Evolutionary conservation across 495 filamentous ascomycete species (phyloP), one percentile per base, ranked within the genome.

Genomic region (Neurospora hispaniola): DNA sequence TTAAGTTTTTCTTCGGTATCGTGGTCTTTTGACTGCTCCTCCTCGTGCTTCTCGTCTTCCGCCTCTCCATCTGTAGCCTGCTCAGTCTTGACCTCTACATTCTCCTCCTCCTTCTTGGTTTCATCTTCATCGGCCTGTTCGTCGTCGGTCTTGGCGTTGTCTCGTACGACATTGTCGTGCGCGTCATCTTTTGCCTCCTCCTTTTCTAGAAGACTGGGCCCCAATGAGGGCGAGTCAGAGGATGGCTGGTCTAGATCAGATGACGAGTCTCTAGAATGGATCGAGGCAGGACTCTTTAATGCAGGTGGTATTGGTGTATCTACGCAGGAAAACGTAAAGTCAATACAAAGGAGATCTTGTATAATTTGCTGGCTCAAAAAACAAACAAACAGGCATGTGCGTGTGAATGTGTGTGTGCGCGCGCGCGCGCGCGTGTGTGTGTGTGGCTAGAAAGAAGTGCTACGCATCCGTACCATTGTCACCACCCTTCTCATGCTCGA

Each of bases 391-490:
- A 73, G 62, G 71, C 69, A 72, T 70, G 54, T 66, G 54, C 54
- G 23, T 38, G 54, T 66, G 27, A 48, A 41, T 54, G 69, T 43
- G 41, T 5, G 35, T 38, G 35, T 38, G 35, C 0, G 35, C 0
- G 35, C 5, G n/a, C n/a, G 35, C 5, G 35, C 5, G 35, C 5
- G 35, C 35, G 35, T 38, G 35, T 38, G 69, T 35, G 72, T 43
- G 35, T 42, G 70, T 43, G 41, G 66, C 73, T 69, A 69, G 75
- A 71, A 74, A 69, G 74, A 75, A 77, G 72, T 66, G 73, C 80
- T 81, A 81, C 75, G 78, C 76, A 74, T 79, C 79, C 81, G 77
- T 82, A 82, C 80, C 81, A 80, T 73, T 74, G 59, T 74, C 72
- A 72, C 44, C 78, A 71, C 69, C 73, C 23, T 79, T 76, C 14